A percentile compares a stretch with the other conserved stretches of the same genome.
phyloP scores from a whole-genome alignment of 2,329 filamentous ascomycete species.

The Botrytis cinerea region DNA sequence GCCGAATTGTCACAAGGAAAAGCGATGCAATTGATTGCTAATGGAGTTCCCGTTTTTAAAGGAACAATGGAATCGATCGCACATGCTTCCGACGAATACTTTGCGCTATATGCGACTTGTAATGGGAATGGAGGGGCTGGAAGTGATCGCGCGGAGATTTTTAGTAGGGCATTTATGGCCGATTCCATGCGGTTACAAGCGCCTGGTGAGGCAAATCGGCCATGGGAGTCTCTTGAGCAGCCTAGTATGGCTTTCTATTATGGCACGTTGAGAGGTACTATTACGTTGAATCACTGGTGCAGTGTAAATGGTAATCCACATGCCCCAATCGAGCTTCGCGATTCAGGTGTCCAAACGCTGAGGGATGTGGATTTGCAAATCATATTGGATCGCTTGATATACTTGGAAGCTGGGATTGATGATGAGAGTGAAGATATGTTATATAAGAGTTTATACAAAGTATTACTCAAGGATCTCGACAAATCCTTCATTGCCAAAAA shows the following conservation, averaged over 20 bases:
- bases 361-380: slow-evolving; percentile 60
- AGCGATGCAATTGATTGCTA: slow-evolving; percentile 59
- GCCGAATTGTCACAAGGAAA: slow-evolving; percentile 55
- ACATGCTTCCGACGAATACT: slow-evolving; percentile 56
- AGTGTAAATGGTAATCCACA: slow-evolving; percentile 58
- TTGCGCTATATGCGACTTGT: slow-evolving; percentile 55
- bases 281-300: slow-evolving; percentile 71
- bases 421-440: slow-evolving; percentile 58
- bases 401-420: slow-evolving; percentile 59
- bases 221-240: slow-evolving; percentile 74
- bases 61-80: slow-evolving; percentile 57
- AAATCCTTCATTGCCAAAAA: slow-evolving; percentile 61
- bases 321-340: slow-evolving; percentile 58
- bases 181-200: slow-evolving; percentile 35
- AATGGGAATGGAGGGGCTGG: slow-evolving; percentile 46
- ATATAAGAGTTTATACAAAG: slow-evolving; percentile 66
- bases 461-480: slow-evolving; percentile 68
- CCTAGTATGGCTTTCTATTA: slow-evolving; percentile 70
- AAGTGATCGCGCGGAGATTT: slow-evolving; percentile 32
- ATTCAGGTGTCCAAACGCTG: slow-evolving; percentile 56
- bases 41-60: slow-evolving; percentile 58
- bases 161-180: slow-evolving; percentile 29
- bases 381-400: slow-evolving; percentile 60
- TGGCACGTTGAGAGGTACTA: slow-evolving; percentile 66
- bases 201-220: slow-evolving; percentile 39